Evolutionary conservation across 768 basidiomycete species (phyloP).

Genomic region (Auricularia heimuer): DNA sequence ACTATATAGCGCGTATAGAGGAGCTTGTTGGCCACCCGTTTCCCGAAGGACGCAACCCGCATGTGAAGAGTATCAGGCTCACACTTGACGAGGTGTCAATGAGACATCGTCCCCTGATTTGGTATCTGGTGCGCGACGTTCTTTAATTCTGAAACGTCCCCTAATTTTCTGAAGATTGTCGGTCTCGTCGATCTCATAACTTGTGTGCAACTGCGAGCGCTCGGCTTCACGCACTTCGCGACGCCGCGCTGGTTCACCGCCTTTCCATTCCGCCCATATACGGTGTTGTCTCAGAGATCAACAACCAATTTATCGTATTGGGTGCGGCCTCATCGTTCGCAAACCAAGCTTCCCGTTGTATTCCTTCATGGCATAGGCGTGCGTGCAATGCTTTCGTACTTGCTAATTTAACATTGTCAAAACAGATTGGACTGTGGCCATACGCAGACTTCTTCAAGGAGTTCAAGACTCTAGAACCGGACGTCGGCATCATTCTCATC

Average conservation of each 20-base stretch:
- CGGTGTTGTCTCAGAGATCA: constrained; percentile 34
- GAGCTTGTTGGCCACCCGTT: constrained; percentile 30
- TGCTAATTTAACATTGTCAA: neutral
- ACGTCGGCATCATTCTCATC: constrained; percentile 47
- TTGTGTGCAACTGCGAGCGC: constrained; percentile 25
- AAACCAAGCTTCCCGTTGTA: constrained; percentile 41
- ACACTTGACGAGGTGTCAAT: constrained; percentile 48
- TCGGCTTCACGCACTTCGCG: constrained; percentile 49
- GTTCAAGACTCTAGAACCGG: constrained; percentile 32
- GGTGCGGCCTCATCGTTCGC: constrained; percentile 40
- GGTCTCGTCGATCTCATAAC: constrained; percentile 38
- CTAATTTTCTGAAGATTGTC: constrained; percentile 34
- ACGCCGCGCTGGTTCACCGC: constrained; percentile 24
- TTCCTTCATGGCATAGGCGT: constrained; percentile 66
- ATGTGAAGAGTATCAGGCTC: constrained; percentile 36
- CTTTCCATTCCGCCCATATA: constrained; percentile 46
- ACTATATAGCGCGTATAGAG: constrained; percentile 36
- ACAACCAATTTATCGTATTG: constrained; percentile 32
- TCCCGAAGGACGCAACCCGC: constrained; percentile 29
- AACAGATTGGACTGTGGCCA: constrained; percentile 51
- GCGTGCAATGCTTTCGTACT: constrained; percentile 6
- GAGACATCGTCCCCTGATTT: constrained; percentile 49
- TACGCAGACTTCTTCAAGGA: constrained; percentile 44
- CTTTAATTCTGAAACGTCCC: neutral
- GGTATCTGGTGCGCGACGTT: constrained; percentile 45